These are phyloP conservation scores for Atkinsonella texensis DNA, from an alignment of 2,329 filamentous ascomycete species.

Conservation along the genomic window DNA sequence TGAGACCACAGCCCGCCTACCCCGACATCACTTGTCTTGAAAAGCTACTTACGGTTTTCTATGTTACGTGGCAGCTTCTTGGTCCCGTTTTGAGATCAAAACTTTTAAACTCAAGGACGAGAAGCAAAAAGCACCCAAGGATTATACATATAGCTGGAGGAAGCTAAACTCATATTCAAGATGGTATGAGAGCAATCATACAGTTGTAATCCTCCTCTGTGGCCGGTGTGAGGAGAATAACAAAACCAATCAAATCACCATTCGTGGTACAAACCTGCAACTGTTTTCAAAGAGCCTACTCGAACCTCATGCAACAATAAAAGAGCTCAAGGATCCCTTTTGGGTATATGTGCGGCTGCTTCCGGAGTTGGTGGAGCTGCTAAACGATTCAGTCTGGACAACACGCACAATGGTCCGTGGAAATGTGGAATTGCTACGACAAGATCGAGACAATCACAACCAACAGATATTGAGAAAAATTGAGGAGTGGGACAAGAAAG, in stretches of 20 bases:
- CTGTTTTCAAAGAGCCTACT: not conserved
- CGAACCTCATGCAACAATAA: not conserved
- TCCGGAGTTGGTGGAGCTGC: conserved; percentile 18
- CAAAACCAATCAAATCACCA: no score
- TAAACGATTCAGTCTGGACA: conserved; percentile 27
- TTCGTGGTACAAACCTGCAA: not conserved
- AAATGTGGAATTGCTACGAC: conserved; percentile 5
- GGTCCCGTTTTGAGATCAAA: conserved; percentile 5
- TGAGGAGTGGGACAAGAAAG: not conserved
- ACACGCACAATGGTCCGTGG: conserved; percentile 23
- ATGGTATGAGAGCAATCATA: conserved; percentile 15
- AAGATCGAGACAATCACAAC: conserved; percentile 16
- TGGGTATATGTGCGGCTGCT: conserved; percentile 23
- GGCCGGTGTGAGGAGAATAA: conserved; percentile 4
- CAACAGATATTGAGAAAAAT: not conserved
- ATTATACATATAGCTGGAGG: conserved; percentile 19
- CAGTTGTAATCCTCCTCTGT: conserved; percentile 21
- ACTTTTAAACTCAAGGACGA: not conserved
- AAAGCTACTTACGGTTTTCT: not conserved
- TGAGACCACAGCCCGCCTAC: not conserved
- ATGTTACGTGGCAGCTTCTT: not conserved
- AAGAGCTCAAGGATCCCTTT: conserved; percentile 18
- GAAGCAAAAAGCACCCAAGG: not conserved
- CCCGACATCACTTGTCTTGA: not conserved
- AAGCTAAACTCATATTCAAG: conserved; percentile 22